Conservation (phyloP, 2,329 filamentous ascomycete species). For the Beauveria pseudobassiana region DNA sequence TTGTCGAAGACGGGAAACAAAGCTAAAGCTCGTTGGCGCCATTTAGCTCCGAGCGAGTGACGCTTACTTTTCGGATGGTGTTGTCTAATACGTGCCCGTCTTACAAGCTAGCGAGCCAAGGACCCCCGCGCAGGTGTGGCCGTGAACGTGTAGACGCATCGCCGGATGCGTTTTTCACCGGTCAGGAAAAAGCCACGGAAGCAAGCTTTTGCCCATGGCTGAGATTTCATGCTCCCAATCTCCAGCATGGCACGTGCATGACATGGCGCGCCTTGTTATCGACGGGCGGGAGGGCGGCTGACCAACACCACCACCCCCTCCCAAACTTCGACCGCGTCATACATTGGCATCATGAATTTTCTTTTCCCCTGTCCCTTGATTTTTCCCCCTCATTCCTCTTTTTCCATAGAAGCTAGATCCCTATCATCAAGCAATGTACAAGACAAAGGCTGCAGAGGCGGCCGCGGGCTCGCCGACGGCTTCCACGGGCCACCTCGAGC, state of each 20-base stretch:
- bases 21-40: neutral
- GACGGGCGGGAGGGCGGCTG: no score
- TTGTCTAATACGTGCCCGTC: no score
- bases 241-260: neutral
- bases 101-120: no score
- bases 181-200: neutral
- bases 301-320: no score
- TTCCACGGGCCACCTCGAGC: neutral
- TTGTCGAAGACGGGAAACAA: neutral
- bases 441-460: neutral
- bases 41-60: neutral
- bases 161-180: neutral
- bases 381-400: no score
- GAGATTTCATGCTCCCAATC: neutral
- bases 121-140: no score
- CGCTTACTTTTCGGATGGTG: neutral
- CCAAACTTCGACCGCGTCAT: no score
- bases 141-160: neutral
- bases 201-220: no score
- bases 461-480: neutral
- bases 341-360: no score
- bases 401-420: neutral
- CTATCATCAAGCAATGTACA: neutral
- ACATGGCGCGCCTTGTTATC: no score
- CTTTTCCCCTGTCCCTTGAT: no score